phyloP scores from a whole-genome alignment of 2,329 filamentous ascomycete species.

The Diaporthe sp. region DNA sequence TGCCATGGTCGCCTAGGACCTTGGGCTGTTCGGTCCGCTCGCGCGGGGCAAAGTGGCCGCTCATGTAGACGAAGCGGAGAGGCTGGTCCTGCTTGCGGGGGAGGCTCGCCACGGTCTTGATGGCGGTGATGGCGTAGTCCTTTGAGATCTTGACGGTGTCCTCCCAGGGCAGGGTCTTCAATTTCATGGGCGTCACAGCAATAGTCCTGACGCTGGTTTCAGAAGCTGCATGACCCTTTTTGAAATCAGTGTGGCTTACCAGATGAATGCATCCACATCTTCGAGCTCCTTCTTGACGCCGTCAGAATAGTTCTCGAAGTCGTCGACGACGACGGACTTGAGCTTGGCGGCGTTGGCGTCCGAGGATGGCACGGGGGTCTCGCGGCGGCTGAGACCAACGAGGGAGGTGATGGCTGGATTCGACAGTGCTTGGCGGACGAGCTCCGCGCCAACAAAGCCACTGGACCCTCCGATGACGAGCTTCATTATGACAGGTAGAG shows the following conservation, averaged over 20 bases:
- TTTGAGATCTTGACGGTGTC: conserved; percentile 34
- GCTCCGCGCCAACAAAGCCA: conserved; percentile 58
- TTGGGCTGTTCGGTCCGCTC: conserved; percentile 28
- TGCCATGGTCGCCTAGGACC: conserved; percentile 23
- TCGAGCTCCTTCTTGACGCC: conserved; percentile 55
- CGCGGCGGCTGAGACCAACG: conserved; percentile 57
- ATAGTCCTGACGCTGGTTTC: conserved; percentile 45
- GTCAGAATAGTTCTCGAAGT: conserved; percentile 59
- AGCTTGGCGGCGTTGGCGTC: conserved; percentile 51
- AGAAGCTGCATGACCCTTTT: not conserved
- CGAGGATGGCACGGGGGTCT: conserved; percentile 44
- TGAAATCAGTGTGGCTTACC: conserved; percentile 47
- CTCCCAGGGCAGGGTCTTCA: conserved; percentile 30
- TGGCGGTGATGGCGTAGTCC: conserved; percentile 21
- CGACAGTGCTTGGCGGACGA: conserved; percentile 59
- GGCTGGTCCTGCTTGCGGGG: conserved; percentile 41
- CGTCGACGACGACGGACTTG: conserved; percentile 55
- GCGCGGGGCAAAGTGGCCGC: conserved; percentile 37
- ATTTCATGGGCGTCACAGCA: conserved; percentile 47
- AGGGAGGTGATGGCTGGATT: conserved; percentile 55
- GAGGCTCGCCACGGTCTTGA: conserved; percentile 1
- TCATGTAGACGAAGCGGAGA: conserved; percentile 50
- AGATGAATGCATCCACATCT: conserved; percentile 59
- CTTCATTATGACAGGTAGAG: conserved; percentile 54
- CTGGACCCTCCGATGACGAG: conserved; percentile 59